Conservation (phyloP, 108 stramenopile species). For the Nitzschia palea region DNA sequence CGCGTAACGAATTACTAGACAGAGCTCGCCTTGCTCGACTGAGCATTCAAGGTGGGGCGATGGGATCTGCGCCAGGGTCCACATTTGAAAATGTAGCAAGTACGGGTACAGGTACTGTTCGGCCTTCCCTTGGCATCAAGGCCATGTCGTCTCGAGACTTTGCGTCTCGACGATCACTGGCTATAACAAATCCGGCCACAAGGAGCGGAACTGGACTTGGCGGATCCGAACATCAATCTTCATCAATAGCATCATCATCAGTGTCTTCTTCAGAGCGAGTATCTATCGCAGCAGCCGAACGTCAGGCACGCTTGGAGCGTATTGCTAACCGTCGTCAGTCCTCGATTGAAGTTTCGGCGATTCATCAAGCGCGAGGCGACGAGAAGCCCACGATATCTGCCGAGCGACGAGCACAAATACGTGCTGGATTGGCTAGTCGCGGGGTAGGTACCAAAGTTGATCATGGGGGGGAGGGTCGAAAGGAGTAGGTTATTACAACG, state of each 20-base stretch:
- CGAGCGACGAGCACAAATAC: too few species aligned
- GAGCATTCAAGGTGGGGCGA: neutral
- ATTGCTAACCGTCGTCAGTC: neutral
- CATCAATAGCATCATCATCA: neutral
- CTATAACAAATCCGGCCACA: too few species aligned
- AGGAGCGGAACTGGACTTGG: neutral
- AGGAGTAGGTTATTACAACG: too few species aligned
- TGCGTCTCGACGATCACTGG: neutral
- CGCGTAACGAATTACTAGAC: neutral
- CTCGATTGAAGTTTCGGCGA: too few species aligned
- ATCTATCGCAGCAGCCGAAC: neutral
- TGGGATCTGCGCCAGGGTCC: neutral
- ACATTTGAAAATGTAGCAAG: neutral
- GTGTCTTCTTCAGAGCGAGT: neutral
- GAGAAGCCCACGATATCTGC: too few species aligned
- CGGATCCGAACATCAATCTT: neutral
- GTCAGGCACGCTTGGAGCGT: neutral
- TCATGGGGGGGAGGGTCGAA: too few species aligned
- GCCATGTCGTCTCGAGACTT: constrained; percentile 4
- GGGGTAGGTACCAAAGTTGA: too few species aligned
- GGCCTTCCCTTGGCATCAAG: neutral
- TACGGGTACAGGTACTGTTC: neutral
- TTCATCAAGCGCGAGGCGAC: too few species aligned
- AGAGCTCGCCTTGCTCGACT: neutral
- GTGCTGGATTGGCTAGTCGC: too few species aligned